Conservation (phyloP, 2,329 filamentous ascomycete species). For the Fusarium dimerum region DNA sequence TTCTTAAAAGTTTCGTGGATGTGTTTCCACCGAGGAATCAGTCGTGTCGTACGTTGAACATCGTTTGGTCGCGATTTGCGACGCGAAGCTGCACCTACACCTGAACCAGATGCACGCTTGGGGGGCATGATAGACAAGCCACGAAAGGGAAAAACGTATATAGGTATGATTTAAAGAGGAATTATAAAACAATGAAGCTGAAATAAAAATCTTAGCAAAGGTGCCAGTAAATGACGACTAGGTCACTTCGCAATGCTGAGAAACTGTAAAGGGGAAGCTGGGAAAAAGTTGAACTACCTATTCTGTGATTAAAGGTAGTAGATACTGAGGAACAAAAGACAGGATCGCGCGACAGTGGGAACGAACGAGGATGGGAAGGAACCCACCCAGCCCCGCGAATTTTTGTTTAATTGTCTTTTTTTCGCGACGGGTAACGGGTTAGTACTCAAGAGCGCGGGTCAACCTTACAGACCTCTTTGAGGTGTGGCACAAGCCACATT, state of each 20-base stretch:
- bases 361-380: neutral
- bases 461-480: neutral
- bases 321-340: neutral
- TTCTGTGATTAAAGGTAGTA: neutral
- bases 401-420: conserved; percentile 28
- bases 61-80: conserved; percentile 39
- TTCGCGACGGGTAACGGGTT: conserved; percentile 10
- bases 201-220: neutral
- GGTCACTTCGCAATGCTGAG: neutral
- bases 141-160: neutral
- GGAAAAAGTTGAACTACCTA: neutral
- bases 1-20: neutral
- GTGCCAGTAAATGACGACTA: neutral
- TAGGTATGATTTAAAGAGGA: neutral
- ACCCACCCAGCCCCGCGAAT: conserved; percentile 31
- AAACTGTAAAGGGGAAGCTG: neutral
- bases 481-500: neutral
- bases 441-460: conserved; percentile 4
- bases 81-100: conserved; percentile 9
- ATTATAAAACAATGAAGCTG: neutral
- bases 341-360: neutral
- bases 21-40: neutral
- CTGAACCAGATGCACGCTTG: conserved; percentile 15
- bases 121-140: conserved; percentile 26
- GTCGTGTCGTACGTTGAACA: conserved; percentile 40